Evolutionary conservation across 306 rosid genomes (phyloP), one percentile per base, ranked within the genome.

Genomic region (Senna siamea): DNA sequence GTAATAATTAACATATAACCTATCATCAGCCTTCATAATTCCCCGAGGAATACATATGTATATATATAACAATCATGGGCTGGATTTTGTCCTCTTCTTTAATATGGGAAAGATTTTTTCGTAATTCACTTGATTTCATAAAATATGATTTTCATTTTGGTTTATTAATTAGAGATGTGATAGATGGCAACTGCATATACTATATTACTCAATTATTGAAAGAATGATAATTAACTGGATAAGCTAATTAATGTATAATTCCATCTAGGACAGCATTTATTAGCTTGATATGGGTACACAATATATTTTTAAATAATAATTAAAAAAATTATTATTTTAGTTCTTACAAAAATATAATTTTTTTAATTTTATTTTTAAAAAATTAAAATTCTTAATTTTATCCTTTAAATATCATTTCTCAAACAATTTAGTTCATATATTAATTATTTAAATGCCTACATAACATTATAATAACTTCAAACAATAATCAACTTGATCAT

Each of bases 21-120:
- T 58, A 5, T 28, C 63, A 62, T 55, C 30, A 73, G 30, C 60
- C 55, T 73, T 70, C 55, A 73, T 74, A 66, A 74, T 82, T 83
- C 81, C 93, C 86, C 89, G 76, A 79, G 91, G 78, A 77, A 76
- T 63, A 78, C 54, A 41, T 41, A 1, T 41, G 30, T 26, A 26
- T 26, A 3, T n/a, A 70, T 81, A 81, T 23, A 59, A 53, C 69
- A 74, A 78, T 86, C 84, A 76, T 85, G 50, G 50, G 52, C 66
- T 76, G 76, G 46, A 13, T 80, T 82, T 73, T 74, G 76, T 46
- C 79, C 40, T 69, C 69, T 10, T 82, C 30, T 70, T 10, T 67
- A 28, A 41, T 46, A 43, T 9, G 41, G 53, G 20, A 23, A 26
- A 47, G 30, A 14, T 63, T 14, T 43, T n/a, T 22, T 41, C 44